Evolutionary conservation across 2,329 filamentous ascomycete species (phyloP), one percentile per base, ranked within the genome.

Genomic region (Penicillium hordei): DNA sequence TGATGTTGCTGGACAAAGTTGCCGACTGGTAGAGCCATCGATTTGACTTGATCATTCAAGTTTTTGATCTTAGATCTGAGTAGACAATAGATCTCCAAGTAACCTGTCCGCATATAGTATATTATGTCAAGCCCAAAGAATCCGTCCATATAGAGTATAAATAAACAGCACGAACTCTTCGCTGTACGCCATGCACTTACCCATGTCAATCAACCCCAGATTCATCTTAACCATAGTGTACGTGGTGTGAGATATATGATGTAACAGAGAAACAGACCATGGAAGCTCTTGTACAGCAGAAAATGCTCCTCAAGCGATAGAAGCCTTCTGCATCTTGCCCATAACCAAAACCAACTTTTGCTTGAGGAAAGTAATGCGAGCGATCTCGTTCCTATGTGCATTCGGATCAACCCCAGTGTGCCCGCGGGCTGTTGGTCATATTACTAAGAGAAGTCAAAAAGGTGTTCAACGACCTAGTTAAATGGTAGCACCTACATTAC

Each of bases 331-430:
- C 19, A 13, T 53, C 48, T 60, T 66, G 4, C 58, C 61, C 31
- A 38, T 62, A 5, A 51, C 27, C 39, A 59, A 48, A 5, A 66
- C 57, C 39, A 63, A 17, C 27, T 63, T 63, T 4, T 55, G 61
- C 40, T 65, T 65, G 33, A 64, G 60, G 29, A 62, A 67, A 19
- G 65, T 65, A 54, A 61, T 66, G 31, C 64, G 59, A 50, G 64
- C 59, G 49, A 65, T 66, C 55, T 66, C 60, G 33, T 61, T 64
- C 45, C 61, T 64, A 44, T 61, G 52, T n/a, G 34, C 48, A 49
- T 15, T 21, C 3, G 34, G 23, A 49, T 49, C 48, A 15, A 49
- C n/a, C n/a, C n/a, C n/a, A n/a, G n/a, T n/a, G n/a, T n/a, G n/a
- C n/a, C n/a, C n/a, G n/a, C n/a, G n/a, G n/a, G n/a, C n/a, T n/a